Evolutionary conservation across 129 eudicot genomes (phyloP), one percentile per base, ranked within the genome.

Genomic region (Mikania micrantha): DNA sequence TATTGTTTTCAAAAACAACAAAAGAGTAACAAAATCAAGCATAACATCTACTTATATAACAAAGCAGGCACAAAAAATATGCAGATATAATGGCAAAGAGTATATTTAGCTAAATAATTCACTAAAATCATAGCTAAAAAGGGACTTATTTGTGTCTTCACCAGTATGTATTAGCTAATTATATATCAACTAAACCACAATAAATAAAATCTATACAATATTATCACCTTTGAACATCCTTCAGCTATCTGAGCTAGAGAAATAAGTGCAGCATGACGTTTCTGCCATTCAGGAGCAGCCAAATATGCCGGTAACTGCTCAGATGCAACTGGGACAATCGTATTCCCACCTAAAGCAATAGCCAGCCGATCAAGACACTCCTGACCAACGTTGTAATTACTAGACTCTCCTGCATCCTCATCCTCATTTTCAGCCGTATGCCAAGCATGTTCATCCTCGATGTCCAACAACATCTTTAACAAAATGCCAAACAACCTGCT

Each of bases 211-310:
- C 52, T 39, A 42, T 69, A 38, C 25, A 64, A 31, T 3, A 13
- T 4, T 50, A 15, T 13, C 69, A 90, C 97, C 97, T 90, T 90
- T 36, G 97, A 80, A 80, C 97, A 90, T 53, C 97, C 97, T 77
- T 90, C 97, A 0, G 97, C 97, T 59, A 90, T 87, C 50, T 90
- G 97, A 1, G 97, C 97, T 68, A 90, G 90, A 28, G 97, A 95
- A 66, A 90, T 85, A 35, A 90, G 87, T 5, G 97, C 97, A 31
- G 97, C 91, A 64, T 87, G 97, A 69, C 79, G 97, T 74, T 87
- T 90, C 76, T 87, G 97, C 97, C 97, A 90, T 76, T 90, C 95
- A 0, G 95, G 95, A 40, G 95, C 95, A 42, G 92, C 86, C 83
- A 90, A 66, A 38, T 84, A 90, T 2, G 78, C 87, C 0, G 91